Conservation (phyloP, 106 monocot genomes). For the Allium cepa region DNA sequence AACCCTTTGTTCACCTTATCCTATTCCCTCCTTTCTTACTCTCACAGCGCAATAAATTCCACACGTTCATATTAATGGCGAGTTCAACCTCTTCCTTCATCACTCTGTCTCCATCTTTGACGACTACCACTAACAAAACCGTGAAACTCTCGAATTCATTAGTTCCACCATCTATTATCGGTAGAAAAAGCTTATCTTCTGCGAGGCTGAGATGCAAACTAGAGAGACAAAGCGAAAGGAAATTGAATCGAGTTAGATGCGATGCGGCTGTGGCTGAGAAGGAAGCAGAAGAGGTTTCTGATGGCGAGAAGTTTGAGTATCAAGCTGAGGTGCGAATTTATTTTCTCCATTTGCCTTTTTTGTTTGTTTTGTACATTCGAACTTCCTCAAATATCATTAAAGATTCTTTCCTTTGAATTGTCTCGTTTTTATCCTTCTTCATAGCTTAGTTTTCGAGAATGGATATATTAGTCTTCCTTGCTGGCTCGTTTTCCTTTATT, state of each 20-base stretch:
- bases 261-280: constrained; percentile 81
- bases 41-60: neutral
- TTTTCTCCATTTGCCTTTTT: neutral
- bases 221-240: constrained; percentile 29
- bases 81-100: constrained; percentile 13
- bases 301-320: constrained; percentile 92
- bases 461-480: no score
- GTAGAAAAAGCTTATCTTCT: constrained; percentile 3
- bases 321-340: constrained; percentile 73
- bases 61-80: constrained; percentile 1
- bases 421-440: no score
- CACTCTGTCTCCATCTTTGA: constrained; percentile 6
- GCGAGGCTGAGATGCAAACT: constrained; percentile 45
- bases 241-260: constrained; percentile 42
- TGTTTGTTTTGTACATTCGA: neutral
- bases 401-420: no score
- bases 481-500: no score
- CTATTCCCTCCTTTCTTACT: no score
- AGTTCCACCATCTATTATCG: constrained; percentile 3
- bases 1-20: no score
- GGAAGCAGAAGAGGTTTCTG: constrained; percentile 41
- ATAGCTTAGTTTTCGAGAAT: no score
- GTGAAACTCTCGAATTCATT: constrained; percentile 20
- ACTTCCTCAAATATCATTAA: no score
- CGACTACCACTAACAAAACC: constrained; percentile 3